Percentiles rank a stretch among this genome's conserved stretches.
Conservation (phyloP, 2,329 filamentous ascomycete genomes). For the Chaetoscypha palmicola region DNA sequence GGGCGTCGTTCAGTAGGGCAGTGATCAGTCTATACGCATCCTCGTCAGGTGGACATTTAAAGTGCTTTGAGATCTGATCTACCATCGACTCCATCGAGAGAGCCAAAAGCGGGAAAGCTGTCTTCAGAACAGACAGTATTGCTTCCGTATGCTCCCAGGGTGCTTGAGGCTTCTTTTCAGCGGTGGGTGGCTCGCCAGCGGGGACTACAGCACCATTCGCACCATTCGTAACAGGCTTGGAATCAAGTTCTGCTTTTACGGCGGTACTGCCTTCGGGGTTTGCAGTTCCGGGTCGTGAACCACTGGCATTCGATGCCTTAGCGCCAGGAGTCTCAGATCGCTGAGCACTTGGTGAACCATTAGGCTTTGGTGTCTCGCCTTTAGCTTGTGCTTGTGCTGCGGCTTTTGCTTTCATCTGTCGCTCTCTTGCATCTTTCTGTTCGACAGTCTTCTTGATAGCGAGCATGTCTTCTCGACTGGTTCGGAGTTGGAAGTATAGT, state of each 20-base stretch:
- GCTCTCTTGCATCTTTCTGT: slow-evolving; percentile 53
- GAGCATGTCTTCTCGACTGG: slow-evolving; percentile 88
- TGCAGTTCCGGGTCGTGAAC: slow-evolving; percentile 36
- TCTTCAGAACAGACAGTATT: slow-evolving; percentile 91
- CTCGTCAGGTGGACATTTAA: slow-evolving; percentile 97
- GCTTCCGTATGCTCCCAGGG: slow-evolving; percentile 97
- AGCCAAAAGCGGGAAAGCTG: slow-evolving; percentile 89
- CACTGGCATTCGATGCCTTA: slow-evolving; percentile 22
- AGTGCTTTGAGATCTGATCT: slow-evolving; percentile 96
- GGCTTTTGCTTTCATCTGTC: slow-evolving; percentile 34
- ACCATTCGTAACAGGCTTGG: slow-evolving; percentile 18
- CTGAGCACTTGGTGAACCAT: slow-evolving; percentile 26
- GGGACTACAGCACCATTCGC: slow-evolving; percentile 32
- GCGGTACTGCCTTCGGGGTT: slow-evolving; percentile 35
- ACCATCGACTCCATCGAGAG: slow-evolving; percentile 99
- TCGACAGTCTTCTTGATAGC: slow-evolving; percentile 86
- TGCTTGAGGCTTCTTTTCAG: slow-evolving; percentile 68
- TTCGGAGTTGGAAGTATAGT: slow-evolving; percentile 90
- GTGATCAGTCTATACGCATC: slow-evolving; percentile 96
- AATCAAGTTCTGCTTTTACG: slow-evolving; percentile 28
- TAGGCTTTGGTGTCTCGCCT: slow-evolving; percentile 24
- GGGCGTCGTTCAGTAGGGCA: slow-evolving; percentile 89
- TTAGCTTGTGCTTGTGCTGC: slow-evolving; percentile 12
- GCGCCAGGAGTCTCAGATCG: slow-evolving; percentile 23
- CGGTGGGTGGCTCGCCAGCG: slow-evolving; percentile 17